Base-by-base conservation (phyloP, 371 early-diverging fungal species). In the Circinella umbellata region DNA sequence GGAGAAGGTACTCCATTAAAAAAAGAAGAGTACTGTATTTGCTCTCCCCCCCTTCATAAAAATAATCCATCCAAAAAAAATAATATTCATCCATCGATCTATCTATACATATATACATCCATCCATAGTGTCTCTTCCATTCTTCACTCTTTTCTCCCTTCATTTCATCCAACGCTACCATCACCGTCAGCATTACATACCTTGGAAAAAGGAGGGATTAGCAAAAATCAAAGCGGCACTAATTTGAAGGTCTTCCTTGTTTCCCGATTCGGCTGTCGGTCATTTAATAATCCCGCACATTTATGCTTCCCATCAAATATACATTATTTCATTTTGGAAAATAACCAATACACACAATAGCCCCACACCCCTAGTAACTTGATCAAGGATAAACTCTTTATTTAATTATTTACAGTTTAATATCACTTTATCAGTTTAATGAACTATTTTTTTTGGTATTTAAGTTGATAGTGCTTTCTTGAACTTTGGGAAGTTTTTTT, bases 141-240 rank as follows among this genome's bases (percentile, higher is more conserved):
- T 27, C 57, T 27, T 51, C 51, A 14, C 15, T 15, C 57, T 27
- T 42, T 42, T 42, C 3, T 42, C 42, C 11, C 3, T 42, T 42
- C 6, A 11, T 42, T 11, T 11, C 42, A 42, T 57, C 20, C 34
- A 57, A 10, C n/a, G 34, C 27, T 57, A 57, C 35, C 57, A 57
- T 34, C 57, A 57, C 35, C 14, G 11, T 57, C 57, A 18, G 57
- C 35, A 57, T 57, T 10, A 34, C 57, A 34, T 34, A 57, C 57
- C 57, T 57, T 57, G 57, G 35, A 57, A 57, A 57, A 57, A 34
- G 57, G 57, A 57, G 57, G 57, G 57, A 51, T 51, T 51, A 15
- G 8, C 51, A 13, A 15, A 51, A 13, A 51, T n/a, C n/a, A n/a
- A 8, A 51, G 51, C 51, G 14, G 51, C 14, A 51, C 51, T 51